Percentiles rank a stretch among this genome's conserved stretches.
phyloP scores from a whole-genome alignment of 768 basidiomycete genomes.

The Candolleomyces aberdarensis region DNA sequence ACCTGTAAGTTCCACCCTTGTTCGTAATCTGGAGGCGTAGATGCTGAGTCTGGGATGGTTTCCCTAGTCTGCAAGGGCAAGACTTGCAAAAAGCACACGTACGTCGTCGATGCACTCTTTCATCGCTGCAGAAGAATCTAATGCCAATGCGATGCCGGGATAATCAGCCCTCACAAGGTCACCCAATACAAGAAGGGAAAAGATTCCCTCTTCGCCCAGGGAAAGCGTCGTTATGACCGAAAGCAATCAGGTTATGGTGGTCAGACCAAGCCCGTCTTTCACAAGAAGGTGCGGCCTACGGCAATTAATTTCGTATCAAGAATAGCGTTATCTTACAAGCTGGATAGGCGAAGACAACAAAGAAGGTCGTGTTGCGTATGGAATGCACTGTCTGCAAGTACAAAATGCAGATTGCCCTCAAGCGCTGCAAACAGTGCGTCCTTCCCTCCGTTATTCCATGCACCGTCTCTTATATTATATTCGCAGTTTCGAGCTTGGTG shows the following conservation, averaged over 20 bases:
- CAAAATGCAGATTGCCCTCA: constrained; percentile 94
- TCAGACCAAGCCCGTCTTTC: constrained; percentile 99
- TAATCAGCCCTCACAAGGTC: constrained; percentile 89
- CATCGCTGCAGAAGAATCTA: constrained; percentile 9
- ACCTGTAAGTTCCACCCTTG: constrained; percentile 69
- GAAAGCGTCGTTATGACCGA: constrained; percentile 99
- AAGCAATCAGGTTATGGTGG: constrained; percentile 99
- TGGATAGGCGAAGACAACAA: constrained; percentile 89
- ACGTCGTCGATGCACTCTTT: constrained; percentile 40
- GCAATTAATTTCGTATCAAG: not conserved
- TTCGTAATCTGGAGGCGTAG: not conserved
- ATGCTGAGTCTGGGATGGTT: not conserved
- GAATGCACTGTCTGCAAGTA: constrained; percentile 99
- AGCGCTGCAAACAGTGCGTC: constrained; percentile 99
- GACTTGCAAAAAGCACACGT: constrained; percentile 97
- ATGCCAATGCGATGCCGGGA: not conserved
- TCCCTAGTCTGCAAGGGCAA: constrained; percentile 89
- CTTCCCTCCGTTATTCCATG: not conserved
- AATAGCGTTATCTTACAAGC: not conserved
- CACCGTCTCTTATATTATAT: not conserved
- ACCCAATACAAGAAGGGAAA: constrained; percentile 99
- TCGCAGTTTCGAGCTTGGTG: constrained; percentile 94
- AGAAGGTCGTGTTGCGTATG: constrained; percentile 97
- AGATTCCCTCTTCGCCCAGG: constrained; percentile 95
- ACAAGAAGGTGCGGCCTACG: constrained; percentile 82